A percentile compares a stretch with the other conserved stretches of the same genome.
These are phyloP conservation scores for Candida tallmaniae DNA, from an alignment of 805 yeast species.

Conservation along the genomic window DNA sequence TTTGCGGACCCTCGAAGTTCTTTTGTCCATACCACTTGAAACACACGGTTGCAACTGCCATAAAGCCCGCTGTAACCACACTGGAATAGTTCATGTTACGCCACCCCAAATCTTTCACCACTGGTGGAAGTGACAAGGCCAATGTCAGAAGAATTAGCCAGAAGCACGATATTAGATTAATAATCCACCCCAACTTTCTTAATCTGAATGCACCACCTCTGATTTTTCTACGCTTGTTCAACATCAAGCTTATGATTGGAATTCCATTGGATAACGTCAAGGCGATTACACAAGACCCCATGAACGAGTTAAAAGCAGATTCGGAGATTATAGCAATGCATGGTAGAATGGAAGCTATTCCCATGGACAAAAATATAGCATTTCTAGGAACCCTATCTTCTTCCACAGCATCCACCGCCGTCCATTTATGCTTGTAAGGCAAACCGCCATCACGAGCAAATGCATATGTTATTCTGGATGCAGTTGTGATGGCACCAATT, in stretches of 20 bases:
- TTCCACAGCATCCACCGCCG: constrained; percentile 54
- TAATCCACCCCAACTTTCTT: constrained; percentile 57
- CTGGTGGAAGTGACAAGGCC: constrained; percentile 68
- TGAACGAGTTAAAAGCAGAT: constrained; percentile 77
- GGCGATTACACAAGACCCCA: constrained; percentile 77
- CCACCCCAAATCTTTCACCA: constrained; percentile 39
- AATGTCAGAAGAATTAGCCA: constrained; percentile 60
- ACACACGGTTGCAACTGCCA: constrained; percentile 44
- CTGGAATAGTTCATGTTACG: constrained; percentile 58
- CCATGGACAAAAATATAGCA: constrained; percentile 62
- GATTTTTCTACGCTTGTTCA: constrained; percentile 56
- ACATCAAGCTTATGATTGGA: constrained; percentile 61
- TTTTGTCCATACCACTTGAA: constrained; percentile 59
- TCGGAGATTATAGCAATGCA: constrained; percentile 62
- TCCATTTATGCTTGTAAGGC: constrained; percentile 63
- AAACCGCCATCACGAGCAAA: constrained; percentile 82
- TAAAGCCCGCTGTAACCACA: constrained; percentile 50
- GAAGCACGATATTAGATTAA: constrained; percentile 53
- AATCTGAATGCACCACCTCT: constrained; percentile 67
- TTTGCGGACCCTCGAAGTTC: constrained; percentile 60
- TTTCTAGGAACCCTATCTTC: constrained; percentile 64
- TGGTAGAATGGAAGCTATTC: constrained; percentile 55
- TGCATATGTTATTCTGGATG: constrained; percentile 77
- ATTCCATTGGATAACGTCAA: constrained; percentile 72
- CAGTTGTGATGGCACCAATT: constrained; percentile 74